Evolutionary conservation across 768 basidiomycete genomes (phyloP), one percentile per base, ranked within the genome.

Genomic region (Rhizopogon rudus): DNA sequence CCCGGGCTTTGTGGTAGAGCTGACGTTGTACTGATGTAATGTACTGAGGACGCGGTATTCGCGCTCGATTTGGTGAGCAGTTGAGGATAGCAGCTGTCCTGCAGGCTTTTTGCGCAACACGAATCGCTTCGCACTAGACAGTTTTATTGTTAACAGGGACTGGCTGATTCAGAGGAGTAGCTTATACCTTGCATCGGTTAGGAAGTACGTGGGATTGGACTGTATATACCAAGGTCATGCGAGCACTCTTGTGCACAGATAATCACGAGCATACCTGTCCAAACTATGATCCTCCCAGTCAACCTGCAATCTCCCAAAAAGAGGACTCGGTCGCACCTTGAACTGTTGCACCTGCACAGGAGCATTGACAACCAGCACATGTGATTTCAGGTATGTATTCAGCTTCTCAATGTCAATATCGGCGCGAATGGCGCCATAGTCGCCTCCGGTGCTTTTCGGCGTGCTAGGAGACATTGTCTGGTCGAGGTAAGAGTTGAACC

Each of bases 181-280:
- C 82, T 29, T 22, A 22, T 70, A 88, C 88, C 72, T 80, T 16
- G 81, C 77, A 71, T 92, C 91, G 5, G 83, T 90, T 48, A 99
- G 71, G 72, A 98, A 90, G 69, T 98, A 99, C 0, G 96, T 98
- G 0, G 96, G 96, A 65, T 99, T 99, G 7, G 93, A 93, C 91
- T 94, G 68, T 3, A 37, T 37, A 37, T 14, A 22, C 48, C 5
- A 50, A 43, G 12, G 3, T 41, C 31, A 45, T 37, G n/a, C 31
- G 31, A 49, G n/a, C 25, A 40, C 54, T 61, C 42, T 54, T 14
- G 44, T 17, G 33, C 44, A 52, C 25, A 40, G 31, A 17, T 29
- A 51, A 39, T 35, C 28, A 20, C 31, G 16, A 49, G 55, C 76
- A 64, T 70, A 92, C 93, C 83, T 94, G 93, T 44, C 91, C 93